These are phyloP conservation scores for Vickermania spadyakhi DNA, from an alignment of 208 protist genomes.

Conservation along the genomic window DNA sequence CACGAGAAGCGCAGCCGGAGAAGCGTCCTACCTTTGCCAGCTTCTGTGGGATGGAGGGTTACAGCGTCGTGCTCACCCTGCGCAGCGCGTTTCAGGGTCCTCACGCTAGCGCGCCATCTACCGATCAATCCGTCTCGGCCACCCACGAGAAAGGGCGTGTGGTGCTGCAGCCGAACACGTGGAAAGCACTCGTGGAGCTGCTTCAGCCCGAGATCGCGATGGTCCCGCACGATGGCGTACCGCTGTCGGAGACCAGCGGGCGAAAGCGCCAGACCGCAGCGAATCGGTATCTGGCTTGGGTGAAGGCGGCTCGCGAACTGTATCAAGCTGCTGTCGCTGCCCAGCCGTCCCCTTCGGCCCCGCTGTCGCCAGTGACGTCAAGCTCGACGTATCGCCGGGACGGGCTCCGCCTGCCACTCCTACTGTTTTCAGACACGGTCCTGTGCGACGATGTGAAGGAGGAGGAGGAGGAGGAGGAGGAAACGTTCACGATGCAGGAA, in stretches of 20 bases:
- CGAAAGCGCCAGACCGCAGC: slow-evolving; percentile 30
- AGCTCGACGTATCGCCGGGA: slow-evolving; percentile 13
- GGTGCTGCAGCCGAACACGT: slow-evolving; percentile 30
- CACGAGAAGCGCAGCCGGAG: slow-evolving; percentile 24
- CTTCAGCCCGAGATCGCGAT: slow-evolving; percentile 41
- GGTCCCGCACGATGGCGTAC: slow-evolving; percentile 35
- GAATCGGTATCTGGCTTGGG: slow-evolving; percentile 33
- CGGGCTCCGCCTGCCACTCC: too few relatives aligned
- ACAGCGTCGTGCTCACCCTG: slow-evolving; percentile 38
- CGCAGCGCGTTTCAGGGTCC: slow-evolving; percentile 55
- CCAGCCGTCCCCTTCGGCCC: not conserved
- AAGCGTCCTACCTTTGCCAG: too few relatives aligned
- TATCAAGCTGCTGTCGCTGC: too few relatives aligned
- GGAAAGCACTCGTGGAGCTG: slow-evolving; percentile 37
- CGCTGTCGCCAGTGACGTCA: slow-evolving; percentile 2
- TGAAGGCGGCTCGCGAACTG: too few relatives aligned
- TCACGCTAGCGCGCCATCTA: slow-evolving; percentile 44
- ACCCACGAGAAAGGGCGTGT: slow-evolving; percentile 60
- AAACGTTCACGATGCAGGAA: too few relatives aligned
- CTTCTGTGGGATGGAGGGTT: slow-evolving; percentile 57
- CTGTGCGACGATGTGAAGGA: too few relatives aligned
- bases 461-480: too few relatives aligned
- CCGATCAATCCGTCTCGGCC: slow-evolving; percentile 32
- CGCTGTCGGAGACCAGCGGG: slow-evolving; percentile 27
- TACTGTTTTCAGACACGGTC: too few relatives aligned